Evolutionary conservation across 441 rosid species (phyloP), one percentile per base, ranked within the genome.

Genomic region (Euphorbia corollata): DNA sequence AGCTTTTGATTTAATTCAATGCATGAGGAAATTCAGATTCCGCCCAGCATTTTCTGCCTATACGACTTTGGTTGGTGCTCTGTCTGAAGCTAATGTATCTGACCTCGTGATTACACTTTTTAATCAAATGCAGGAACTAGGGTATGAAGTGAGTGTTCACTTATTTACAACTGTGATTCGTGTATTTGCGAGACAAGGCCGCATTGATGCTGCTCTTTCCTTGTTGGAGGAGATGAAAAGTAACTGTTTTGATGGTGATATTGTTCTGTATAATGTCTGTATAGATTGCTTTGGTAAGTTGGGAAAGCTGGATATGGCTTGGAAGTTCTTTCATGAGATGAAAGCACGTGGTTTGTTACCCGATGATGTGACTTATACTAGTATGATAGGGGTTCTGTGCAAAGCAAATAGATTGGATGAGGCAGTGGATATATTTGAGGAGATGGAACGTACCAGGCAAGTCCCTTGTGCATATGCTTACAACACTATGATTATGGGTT

Each of bases 401-500:
- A 91, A 82, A 79, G 92, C 91, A 15, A 83, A 85, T 67, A 82
- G 80, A 73, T 82, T 93, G 23, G 85, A 81, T 51, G 97, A 89
- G 79, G 97, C 96, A 36, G 87, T 87, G 70, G 86, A 82, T 68
- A 76, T 94, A 64, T 91, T 94, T 65, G 96, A 94, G 82, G 80
- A 86, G 72, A 75, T 91, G 87, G 97, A 91, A 77, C 67, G 65
- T 41, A 80, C 71, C 34, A 79, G 88, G 73, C 69, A 78, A 19
- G 97, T 91, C 47, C 97, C 97, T 6, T 94, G 92, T 77, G 84
- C 83, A 7, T 91, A 87, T 83, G 97, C 96, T 67, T 94, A 89
- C 80, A 91, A 85, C 73, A 91, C 97, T 22, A 85, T 94, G 99
- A 86, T 91, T 39, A 94, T 94, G 99, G 96, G 96, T 45, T 94